These are phyloP conservation scores for Gremmenia infestans DNA, from an alignment of 2,329 filamentous ascomycete species.

Conservation along the genomic window DNA sequence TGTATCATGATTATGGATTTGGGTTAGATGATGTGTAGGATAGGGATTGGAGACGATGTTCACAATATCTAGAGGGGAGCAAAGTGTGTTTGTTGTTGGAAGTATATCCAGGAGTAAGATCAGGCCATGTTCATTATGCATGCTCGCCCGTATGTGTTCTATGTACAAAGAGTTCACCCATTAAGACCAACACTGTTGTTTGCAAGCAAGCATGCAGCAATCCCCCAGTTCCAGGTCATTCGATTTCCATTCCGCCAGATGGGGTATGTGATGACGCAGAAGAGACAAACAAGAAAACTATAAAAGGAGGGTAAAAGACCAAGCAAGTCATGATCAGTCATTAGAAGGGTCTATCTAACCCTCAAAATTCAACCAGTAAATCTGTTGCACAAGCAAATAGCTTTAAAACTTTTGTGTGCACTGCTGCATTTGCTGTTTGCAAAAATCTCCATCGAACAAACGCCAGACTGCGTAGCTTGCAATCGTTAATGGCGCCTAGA, in stretches of 20 bases:
- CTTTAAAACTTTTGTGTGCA: slow-evolving; percentile 13
- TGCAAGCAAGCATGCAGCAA: slow-evolving; percentile 9
- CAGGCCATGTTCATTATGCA: slow-evolving; percentile 3
- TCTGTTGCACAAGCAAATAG: slow-evolving; percentile 9
- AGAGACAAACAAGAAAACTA: background rate
- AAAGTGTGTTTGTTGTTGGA: background rate
- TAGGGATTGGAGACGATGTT: background rate
- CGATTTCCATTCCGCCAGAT: background rate
- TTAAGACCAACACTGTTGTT: slow-evolving; percentile 11
- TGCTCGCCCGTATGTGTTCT: slow-evolving; percentile 5
- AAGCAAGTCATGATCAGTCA: slow-evolving; percentile 17
- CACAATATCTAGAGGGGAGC: background rate
- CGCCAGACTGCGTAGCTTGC: background rate
- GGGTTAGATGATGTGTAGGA: background rate
- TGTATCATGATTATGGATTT: background rate
- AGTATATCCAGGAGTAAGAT: background rate
- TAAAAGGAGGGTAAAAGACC: slow-evolving; percentile 11
- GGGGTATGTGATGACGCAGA: slow-evolving; percentile 8
- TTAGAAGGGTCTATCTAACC: slow-evolving; percentile 11
- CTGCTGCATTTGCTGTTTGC: background rate
- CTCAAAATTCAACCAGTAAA: slow-evolving; percentile 3
- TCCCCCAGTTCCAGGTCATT: background rate
- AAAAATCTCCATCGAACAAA: slow-evolving; percentile 2
- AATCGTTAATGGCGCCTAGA: background rate
- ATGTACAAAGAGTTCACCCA: slow-evolving; percentile 12